A percentile compares a stretch with the other conserved stretches of the same genome.
Evolutionary conservation across 1,284 basidiomycete species (phyloP).

Genomic region (Apiotrichum sp.): DNA sequence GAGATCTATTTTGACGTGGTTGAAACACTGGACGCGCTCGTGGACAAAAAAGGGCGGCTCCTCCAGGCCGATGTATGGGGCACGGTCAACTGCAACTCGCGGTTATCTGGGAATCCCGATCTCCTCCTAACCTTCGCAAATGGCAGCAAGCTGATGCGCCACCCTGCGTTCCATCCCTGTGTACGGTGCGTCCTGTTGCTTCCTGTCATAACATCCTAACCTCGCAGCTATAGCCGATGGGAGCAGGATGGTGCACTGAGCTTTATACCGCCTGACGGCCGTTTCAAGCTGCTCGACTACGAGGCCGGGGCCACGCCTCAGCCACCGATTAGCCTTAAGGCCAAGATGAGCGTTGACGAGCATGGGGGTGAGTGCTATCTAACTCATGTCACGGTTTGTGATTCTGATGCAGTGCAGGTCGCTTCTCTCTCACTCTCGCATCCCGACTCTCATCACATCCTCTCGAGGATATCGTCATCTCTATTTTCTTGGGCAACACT

Average conservation of each 20-base stretch:
- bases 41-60: constrained; percentile 74
- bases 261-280: constrained; percentile 91
- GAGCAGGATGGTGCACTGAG: constrained; percentile 70
- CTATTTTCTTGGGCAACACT: constrained; percentile 66
- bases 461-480: constrained; percentile 64
- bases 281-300: constrained; percentile 81
- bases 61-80: constrained; percentile 71
- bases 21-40: constrained; percentile 74
- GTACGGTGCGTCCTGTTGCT: constrained; percentile 59
- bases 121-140: constrained; percentile 74
- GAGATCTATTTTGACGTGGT: constrained; percentile 91
- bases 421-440: constrained; percentile 63
- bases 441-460: constrained; percentile 61
- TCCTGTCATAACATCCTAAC: not conserved
- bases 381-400: not conserved
- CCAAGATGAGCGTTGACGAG: constrained; percentile 57
- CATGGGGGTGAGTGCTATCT: constrained; percentile 54
- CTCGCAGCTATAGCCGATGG: constrained; percentile 67
- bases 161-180: constrained; percentile 85
- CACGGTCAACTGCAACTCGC: constrained; percentile 70
- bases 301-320: constrained; percentile 53
- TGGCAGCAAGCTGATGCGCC: constrained; percentile 58
- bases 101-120: constrained; percentile 80
- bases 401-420: constrained; percentile 50
- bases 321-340: constrained; percentile 62